Evolutionary conservation across 306 rosid species (phyloP), one percentile per base, ranked within the genome.

Genomic region (Cucumis melo): DNA sequence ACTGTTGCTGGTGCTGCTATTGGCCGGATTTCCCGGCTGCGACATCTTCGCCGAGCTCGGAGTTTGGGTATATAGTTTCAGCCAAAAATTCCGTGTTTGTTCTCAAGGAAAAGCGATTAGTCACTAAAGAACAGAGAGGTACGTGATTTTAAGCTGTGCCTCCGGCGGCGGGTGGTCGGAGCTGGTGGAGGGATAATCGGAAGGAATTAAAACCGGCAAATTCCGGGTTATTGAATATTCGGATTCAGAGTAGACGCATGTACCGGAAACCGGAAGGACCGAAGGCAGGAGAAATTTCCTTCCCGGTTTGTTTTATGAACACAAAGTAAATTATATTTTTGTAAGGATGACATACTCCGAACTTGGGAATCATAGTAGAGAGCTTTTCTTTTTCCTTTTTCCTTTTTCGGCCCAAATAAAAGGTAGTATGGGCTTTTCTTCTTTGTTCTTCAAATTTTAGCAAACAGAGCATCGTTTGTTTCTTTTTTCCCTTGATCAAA

Each of bases 11-110:
- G 44, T 50, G 56, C 44, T 46, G 66, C 46, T 62, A 64, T 63
- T 50, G 34, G 44, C 20, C 71, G 58, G 55, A 51, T 53, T 50
- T 36, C 27, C 59, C 23, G 39, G 63, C 80, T 66, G 80, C 74
- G 80, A 65, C 80, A 78, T 78, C 65, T 39, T 44, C 32, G 21
- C 46, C 8, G 67, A 75, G 56, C 78, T 74, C 77, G 54, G 66
- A 74, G 64, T 36, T 56, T 21, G 51, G 17, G 36, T 44, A 13
- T 44, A 44, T 5, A 66, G 73, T 66, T n/a, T 20, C 29, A 27
- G 59, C 76, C 3, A 14, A 46, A 48, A 71, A 23, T 2, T 50
- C 4, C 8, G 64, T 12, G 55, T 48, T 48, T 14, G 58, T 48
- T 46, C 39, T 46, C 41, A 24, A 23, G 21, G 7, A 2, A 16